Conservation (phyloP, 257 asterid species). For the Solanum pennellii region DNA sequence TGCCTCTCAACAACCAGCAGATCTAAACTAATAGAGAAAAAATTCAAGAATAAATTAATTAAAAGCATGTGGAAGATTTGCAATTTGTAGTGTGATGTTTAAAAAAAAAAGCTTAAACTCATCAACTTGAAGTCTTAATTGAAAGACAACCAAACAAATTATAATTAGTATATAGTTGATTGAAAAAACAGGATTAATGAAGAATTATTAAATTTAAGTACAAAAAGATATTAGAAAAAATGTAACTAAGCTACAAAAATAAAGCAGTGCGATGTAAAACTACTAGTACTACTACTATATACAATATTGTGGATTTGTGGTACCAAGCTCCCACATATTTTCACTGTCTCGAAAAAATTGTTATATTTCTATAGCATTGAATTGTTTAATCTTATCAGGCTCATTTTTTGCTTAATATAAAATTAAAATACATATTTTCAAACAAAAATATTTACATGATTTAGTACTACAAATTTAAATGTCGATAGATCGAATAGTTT, state of each 20-base stretch:
- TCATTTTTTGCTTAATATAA: not conserved
- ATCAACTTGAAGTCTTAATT: not conserved
- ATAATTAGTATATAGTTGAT: not conserved
- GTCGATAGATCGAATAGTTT: not conserved
- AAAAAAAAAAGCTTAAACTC: not conserved
- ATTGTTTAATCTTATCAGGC: too few species aligned
- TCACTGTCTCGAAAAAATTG: not conserved
- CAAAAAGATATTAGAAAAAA: not conserved
- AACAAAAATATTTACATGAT: not conserved
- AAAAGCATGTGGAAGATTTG: not conserved
- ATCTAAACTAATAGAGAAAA: not conserved
- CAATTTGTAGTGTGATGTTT: not conserved
- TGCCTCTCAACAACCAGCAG: conserved; percentile 20
- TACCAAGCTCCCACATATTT: not conserved
- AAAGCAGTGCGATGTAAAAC: not conserved
- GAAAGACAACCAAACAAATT: not conserved
- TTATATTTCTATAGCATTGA: not conserved
- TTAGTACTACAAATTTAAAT: not conserved
- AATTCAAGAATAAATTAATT: not conserved
- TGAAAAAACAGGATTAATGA: not conserved
- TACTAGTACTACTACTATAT: not conserved
- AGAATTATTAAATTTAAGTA: not conserved
- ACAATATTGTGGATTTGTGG: not conserved
- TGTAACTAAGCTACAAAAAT: not conserved
- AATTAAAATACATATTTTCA: not conserved